Evolutionary conservation across 768 basidiomycete genomes (phyloP), one percentile per base, ranked within the genome.

Genomic region (Terana coerulea): DNA sequence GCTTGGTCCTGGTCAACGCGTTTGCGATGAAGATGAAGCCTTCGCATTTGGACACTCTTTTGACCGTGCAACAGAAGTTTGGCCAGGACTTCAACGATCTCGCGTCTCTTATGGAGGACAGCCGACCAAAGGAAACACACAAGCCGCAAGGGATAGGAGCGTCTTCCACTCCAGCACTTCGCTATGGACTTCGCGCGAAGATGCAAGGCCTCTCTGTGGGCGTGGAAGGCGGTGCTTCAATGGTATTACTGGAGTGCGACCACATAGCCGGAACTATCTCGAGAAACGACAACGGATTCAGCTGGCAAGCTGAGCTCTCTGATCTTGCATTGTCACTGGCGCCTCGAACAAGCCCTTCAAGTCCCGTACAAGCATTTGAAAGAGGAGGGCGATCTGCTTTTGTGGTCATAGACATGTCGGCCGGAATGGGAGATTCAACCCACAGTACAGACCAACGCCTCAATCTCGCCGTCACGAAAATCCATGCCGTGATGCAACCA

Each of bases 401-500:
- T 65, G 88, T 97, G 51, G 78, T 82, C 29, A 73, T 97, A 39
- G 89, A 95, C 61, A 75, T 90, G 60, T 76, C 79, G 35, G 69
- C 64, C 3, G 61, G 60, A 25, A 63, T 62, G 55, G 47, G 49
- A 1, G 29, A 44, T 46, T 35, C 36, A 9, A 45, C 1, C 25
- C 53, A 15, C 26, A 25, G 28, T 15, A 8, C 21, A 11, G 54
- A 46, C n/a, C 60, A 66, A n/a, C 51, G 47, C n/a, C 41, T 90
- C 24, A 72, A 81, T 30, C 53, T 93, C 26, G 66, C 72, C 1
- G 68, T 95, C 21, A 81, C 79, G 7, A 90, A 87, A 66, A 81
- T 92, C 2, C 91, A 98, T 61, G 93, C 95, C 1, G 88, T 95
- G 29, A 86, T 97, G 87, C 93, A 94, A 65, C 86, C 95, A 9